Evolutionary conservation across 345 rosid species (phyloP), one percentile per base, ranked within the genome.

Genomic region (Punica granatum): DNA sequence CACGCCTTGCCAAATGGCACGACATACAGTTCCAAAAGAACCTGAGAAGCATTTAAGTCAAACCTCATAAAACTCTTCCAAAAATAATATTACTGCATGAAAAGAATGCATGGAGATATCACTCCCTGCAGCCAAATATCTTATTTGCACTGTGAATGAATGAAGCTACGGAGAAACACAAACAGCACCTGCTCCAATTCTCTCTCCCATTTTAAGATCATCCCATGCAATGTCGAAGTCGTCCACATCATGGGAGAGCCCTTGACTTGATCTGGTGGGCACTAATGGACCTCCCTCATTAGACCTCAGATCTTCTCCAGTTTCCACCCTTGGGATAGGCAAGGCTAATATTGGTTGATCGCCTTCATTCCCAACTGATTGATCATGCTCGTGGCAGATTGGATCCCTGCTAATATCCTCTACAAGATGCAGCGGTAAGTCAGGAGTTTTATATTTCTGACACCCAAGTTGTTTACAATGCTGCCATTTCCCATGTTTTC

Each of bases 1-100:
- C 74, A 96, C 88, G 79, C 96, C 98, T 85, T 92, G 88, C 98
- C 97, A 92, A 62, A 88, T 98, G 77, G 99, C 99, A 80, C 94
- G 98, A 77, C 88, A 96, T 54, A 95, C 99, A 72, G 92, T 92
- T 66, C 99, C 99, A 78, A 95, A 95, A 79, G 99, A 95, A 79
- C 99, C 99, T 95, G 92, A 74, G 82, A 84, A 76, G 39, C 70
- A 58, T 76, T 41, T 15, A 26, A 39, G 49, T 63, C 31, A 63
- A 26, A 56, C 30, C 11, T 30, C 34, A 26, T 18, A 12, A 30
- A 28, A 26, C 7, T 14, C 18, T 26, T 28, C 61, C 15, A 56
- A 25, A 56, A 56, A 7, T 25, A 63, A 36, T 23, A 35, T n/a
- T 15, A 36, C 46, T 39, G 19, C 34, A 36, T 39, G 32, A 63